A percentile compares a stretch with the other conserved stretches of the same genome.
Evolutionary conservation across 139 green algal species (phyloP).

Genomic region (Microglena sp.): DNA sequence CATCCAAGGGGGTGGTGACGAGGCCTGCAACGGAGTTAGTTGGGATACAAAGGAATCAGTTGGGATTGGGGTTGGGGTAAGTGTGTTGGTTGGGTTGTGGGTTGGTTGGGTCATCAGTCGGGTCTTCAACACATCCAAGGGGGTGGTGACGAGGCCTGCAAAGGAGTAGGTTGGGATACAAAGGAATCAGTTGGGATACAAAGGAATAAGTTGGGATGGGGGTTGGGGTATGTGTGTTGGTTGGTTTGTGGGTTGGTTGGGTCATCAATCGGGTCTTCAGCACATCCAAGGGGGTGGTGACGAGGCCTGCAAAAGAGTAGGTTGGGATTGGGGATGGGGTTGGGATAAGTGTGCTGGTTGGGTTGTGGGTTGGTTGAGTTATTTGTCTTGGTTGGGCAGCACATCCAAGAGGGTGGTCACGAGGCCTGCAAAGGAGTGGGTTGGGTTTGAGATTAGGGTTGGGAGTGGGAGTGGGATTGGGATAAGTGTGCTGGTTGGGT

Average conservation of each 20-base stretch:
- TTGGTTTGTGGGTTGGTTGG: no score
- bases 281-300: conserved; percentile 88
- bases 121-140: conserved; percentile 75
- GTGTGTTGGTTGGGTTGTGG: neutral
- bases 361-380: neutral
- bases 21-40: conserved; percentile 42
- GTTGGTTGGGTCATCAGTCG: no score
- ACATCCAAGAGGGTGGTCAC: no score
- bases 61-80: neutral
- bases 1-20: conserved; percentile 81
- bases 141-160: conserved; percentile 76
- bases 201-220: neutral
- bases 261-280: conserved; percentile 38
- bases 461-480: neutral
- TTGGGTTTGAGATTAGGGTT: neutral
- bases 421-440: conserved; percentile 35
- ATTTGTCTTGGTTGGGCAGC: conserved; percentile 84
- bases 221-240: neutral
- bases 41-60: neutral
- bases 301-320: conserved; percentile 37
- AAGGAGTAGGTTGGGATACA: neutral
- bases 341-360: neutral
- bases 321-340: neutral
- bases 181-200: neutral
- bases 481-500: neutral